These are phyloP conservation scores for Copromyces sp. DNA, from an alignment of 495 filamentous ascomycete species.

Conservation along the genomic window DNA sequence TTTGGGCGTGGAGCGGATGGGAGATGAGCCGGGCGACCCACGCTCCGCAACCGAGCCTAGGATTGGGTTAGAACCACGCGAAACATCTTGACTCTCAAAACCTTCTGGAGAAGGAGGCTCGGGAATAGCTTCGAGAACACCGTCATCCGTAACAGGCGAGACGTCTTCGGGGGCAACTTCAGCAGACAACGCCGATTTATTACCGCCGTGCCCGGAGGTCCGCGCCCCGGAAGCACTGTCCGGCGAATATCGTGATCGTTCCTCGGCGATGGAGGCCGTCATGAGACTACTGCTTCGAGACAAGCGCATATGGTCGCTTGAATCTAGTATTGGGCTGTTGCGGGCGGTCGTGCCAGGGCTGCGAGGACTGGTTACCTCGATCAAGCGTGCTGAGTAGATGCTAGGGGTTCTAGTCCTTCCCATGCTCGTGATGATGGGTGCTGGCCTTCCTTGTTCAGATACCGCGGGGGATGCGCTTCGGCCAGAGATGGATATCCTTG, in stretches of 20 bases:
- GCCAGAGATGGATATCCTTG: constrained; percentile 43
- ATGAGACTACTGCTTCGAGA: constrained; percentile 27
- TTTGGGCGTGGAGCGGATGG: constrained; percentile 21
- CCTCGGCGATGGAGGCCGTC: constrained; percentile 34
- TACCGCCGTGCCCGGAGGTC: constrained; percentile 6
- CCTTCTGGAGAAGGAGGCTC: not conserved
- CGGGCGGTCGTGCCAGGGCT: constrained; percentile 33
- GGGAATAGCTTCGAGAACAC: not conserved
- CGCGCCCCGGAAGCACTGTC: constrained; percentile 13
- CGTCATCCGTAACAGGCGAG: not conserved
- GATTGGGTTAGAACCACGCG: not conserved
- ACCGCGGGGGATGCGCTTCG: constrained; percentile 29
- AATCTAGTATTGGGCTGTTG: constrained; percentile 28
- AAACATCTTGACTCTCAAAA: not conserved
- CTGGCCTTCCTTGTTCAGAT: constrained; percentile 29
- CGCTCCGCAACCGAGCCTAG: constrained; percentile 8
- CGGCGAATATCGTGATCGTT: constrained; percentile 10
- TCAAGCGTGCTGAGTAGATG: constrained; percentile 41
- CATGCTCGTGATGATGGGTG: constrained; percentile 27
- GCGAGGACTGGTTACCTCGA: constrained; percentile 41
- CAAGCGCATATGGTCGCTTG: constrained; percentile 25
- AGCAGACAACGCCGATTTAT: constrained; percentile 13
- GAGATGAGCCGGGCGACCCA: constrained; percentile 8
- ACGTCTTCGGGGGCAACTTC: not conserved
- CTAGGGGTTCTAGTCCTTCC: constrained; percentile 35